Evolutionary conservation across 2,329 filamentous ascomycete species (phyloP), one percentile per base, ranked within the genome.

Genomic region (Xylariales sp.): DNA sequence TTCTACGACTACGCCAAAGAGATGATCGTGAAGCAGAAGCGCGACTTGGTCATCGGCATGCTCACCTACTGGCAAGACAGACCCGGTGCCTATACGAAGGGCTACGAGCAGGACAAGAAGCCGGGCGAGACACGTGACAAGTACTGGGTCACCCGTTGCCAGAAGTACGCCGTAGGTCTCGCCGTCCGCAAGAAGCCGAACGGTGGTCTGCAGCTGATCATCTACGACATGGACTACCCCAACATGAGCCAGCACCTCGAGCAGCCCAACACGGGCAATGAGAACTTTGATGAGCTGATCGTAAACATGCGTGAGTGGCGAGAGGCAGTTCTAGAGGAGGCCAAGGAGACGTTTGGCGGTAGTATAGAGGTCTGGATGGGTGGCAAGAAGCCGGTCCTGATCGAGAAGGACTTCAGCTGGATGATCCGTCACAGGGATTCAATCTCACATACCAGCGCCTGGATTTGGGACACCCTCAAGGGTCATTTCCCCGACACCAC

Each of bases 181-280:
- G 31, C 31, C 24, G 16, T 42, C 3, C 22, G 31, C n/a, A 20
- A 20, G 6, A 36, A 15, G 12, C 40, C 40, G 7, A 14, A n/a
- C 4, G 12, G 6, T 4, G 40, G 40, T 8, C 31, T 15, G 16
- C 40, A 34, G 11, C 6, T 42, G 16, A 24, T 31, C 24, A 28
- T 42, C 3, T 36, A 42, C 40, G 40, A 42, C 24, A 34, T 36
- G n/a, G 40, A 42, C 10, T 22, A 37, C n/a, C 11, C 2, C n/a
- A 9, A 37, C 9, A 12, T 29, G 5, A 18, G 10, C 5, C 8
- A 10, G 31, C 39, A 35, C 18, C 31, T 31, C 11, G 11, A 15
- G 12, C n/a, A 20, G 6, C 39, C 39, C n/a, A 20, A 5, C 1
- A 41, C 31, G 3, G 18, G 12, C 1, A 10, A 42, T 25, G 12